phyloP scores from a whole-genome alignment of 1,139 yeast species.

The Diutina sp. region DNA sequence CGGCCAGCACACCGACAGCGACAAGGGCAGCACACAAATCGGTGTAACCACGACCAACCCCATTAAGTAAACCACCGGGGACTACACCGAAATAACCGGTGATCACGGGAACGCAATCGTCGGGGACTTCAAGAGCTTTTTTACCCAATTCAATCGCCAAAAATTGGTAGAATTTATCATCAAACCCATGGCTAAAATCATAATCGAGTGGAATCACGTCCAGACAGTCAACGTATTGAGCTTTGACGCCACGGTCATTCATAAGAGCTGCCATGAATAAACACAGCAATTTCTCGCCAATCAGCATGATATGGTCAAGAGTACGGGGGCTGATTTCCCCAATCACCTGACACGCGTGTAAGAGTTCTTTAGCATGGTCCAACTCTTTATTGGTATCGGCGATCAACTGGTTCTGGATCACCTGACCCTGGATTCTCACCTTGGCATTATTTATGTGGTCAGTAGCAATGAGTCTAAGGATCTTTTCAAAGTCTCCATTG shows the following conservation, averaged over 20 bases:
- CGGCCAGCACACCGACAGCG: slow-evolving; percentile 87
- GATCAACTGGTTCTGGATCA: slow-evolving; percentile 35
- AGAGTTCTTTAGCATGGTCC: slow-evolving; percentile 49
- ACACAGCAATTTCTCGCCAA: slow-evolving; percentile 90
- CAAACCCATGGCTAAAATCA: slow-evolving; percentile 42
- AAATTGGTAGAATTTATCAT: slow-evolving; percentile 53
- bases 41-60: slow-evolving; percentile 95
- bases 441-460: slow-evolving; percentile 78
- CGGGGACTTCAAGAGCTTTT: slow-evolving; percentile 32
- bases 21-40: slow-evolving; percentile 94
- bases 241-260: slow-evolving; percentile 66
- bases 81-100: slow-evolving; percentile 93
- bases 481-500: slow-evolving; percentile 35
- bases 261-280: slow-evolving; percentile 75
- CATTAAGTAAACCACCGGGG: slow-evolving; percentile 86
- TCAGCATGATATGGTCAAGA: slow-evolving; percentile 78
- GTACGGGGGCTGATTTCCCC: slow-evolving; percentile 90
- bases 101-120: slow-evolving; percentile 65
- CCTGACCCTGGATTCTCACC: slow-evolving; percentile 29
- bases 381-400: slow-evolving; percentile 53
- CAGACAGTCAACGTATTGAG: slow-evolving; percentile 71
- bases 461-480: slow-evolving; percentile 51
- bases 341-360: slow-evolving; percentile 79
- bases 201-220: slow-evolving; percentile 51
- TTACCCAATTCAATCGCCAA: slow-evolving; percentile 50